Conservation (phyloP, 2,329 filamentous ascomycete species). For the Clonostachys solani region DNA sequence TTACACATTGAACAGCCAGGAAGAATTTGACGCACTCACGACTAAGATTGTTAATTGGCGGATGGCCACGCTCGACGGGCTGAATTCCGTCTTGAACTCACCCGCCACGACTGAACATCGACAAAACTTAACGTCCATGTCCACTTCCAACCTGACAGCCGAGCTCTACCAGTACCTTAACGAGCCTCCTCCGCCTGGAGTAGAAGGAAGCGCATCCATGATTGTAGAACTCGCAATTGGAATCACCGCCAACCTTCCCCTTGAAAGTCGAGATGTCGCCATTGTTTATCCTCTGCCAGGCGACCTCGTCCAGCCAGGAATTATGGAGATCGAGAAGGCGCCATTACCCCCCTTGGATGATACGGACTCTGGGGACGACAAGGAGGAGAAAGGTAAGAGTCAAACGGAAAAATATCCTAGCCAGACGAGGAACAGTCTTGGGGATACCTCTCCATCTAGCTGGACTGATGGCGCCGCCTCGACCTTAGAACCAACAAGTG, state of each 20-base stretch:
- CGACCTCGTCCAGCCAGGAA: constrained; percentile 60
- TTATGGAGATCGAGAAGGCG: constrained; percentile 85
- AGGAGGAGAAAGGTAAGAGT: constrained; percentile 35
- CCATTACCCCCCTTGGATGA: constrained; percentile 53
- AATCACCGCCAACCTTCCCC: constrained; percentile 79
- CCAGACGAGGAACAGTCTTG: constrained; percentile 45
- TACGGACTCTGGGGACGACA: constrained; percentile 31
- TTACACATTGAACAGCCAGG: constrained; percentile 68
- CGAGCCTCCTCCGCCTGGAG: constrained; percentile 71
- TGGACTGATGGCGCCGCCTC: constrained; percentile 18
- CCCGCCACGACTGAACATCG: constrained; percentile 63
- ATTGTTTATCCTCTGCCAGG: constrained; percentile 84
- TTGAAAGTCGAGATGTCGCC: constrained; percentile 87
- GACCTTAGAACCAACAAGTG: constrained; percentile 10
- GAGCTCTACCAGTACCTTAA: constrained; percentile 70
- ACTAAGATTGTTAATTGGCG: constrained; percentile 90
- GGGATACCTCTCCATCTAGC: constrained; percentile 1
- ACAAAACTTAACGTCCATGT: constrained; percentile 62
- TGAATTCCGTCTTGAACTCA: constrained; percentile 66
- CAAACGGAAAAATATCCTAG: constrained; percentile 20
- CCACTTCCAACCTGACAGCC: constrained; percentile 64
- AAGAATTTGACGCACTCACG: constrained; percentile 85
- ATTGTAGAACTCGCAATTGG: constrained; percentile 88
- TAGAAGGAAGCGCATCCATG: constrained; percentile 87
- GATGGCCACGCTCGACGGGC: constrained; percentile 87